Evolutionary conservation across 2,329 filamentous ascomycete species (phyloP).

Genomic region (Corinectria fuckeliana): DNA sequence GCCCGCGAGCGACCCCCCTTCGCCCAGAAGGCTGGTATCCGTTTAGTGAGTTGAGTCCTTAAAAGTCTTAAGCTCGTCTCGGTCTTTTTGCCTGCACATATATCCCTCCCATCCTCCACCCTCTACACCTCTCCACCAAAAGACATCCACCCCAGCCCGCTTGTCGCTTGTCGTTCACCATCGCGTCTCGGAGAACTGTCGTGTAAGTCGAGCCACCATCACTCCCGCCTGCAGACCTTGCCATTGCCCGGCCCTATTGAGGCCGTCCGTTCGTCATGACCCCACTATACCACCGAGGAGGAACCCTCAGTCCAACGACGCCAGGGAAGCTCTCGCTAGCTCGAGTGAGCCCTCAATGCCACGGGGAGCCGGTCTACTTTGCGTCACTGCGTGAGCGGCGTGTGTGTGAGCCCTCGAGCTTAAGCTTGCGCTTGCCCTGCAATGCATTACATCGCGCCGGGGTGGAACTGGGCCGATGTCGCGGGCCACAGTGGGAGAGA

Average conservation of each 20-base stretch:
- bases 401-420: background rate
- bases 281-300: slow-evolving; percentile 39
- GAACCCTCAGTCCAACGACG: slow-evolving; percentile 30
- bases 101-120: slow-evolving; percentile 20
- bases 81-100: background rate
- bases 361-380: slow-evolving; percentile 6
- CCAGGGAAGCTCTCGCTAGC: slow-evolving; percentile 30
- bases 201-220: slow-evolving; percentile 35
- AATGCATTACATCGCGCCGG: background rate
- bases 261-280: slow-evolving; percentile 20
- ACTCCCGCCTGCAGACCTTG: slow-evolving; percentile 22
- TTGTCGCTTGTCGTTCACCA: slow-evolving; percentile 30
- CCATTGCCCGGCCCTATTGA: slow-evolving; percentile 24
- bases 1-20: slow-evolving; percentile 25
- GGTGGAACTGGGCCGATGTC: background rate
- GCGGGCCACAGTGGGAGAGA: background rate
- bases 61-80: background rate
- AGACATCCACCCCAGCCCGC: background rate
- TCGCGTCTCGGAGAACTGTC: slow-evolving; percentile 23
- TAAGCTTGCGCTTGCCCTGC: background rate
- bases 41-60: slow-evolving; percentile 4
- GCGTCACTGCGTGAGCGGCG: slow-evolving; percentile 5
- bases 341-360: slow-evolving; percentile 29
- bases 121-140: slow-evolving; percentile 12
- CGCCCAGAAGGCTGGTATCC: slow-evolving; percentile 3